Base-by-base conservation (phyloP, 139 green algal species). In the Pseudopediastrum boryanum region DNA sequence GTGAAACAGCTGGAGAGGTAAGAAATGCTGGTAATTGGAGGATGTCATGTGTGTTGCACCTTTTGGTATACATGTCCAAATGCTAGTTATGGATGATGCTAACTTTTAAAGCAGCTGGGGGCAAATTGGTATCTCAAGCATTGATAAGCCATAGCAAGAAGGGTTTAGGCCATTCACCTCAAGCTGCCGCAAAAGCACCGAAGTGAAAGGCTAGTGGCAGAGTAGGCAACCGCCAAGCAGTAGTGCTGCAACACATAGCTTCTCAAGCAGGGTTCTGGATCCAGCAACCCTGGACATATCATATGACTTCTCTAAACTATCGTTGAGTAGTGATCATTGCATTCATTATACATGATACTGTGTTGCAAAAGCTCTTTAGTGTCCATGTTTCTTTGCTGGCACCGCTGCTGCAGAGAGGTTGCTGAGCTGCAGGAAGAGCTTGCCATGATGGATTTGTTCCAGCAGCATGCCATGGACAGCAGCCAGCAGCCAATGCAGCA, bases 371-470 rank as follows among this genome's bases (percentile, higher is more conserved):
- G 21, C 43, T 29, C 19, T 2, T 52, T n/a, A 56, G 33, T 25
- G 12, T 35, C 46, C 35, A 6, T 59, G 31, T 25, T 69, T 23
- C 69, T 69, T n/a, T n/a, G 54, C 48, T 43, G 12, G 46, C 29
- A 35, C 35, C 21, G 25, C 58, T 51, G 42, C 31, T 74, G 38
- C 81, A 91, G 86, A 39, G 83, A 91, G 56, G 74, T 91, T 2
- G 42, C 46, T 23, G 86, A 91, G n/a, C 83, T 91, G 59, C 78
- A 88, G 63, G 77, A 86, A 41, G 83, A 91, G 82, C 71, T 89
- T 29, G 82, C 84, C 2, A 87, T 91, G 81, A 85, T 85, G 44
- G 75, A 90, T 46, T 67, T 84, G 67, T 31, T 50, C 29, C 44
- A 59, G 68, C 44, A 64, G 43, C 31, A 73, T 46, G 43, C 42